phyloP scores from a whole-genome alignment of 805 yeast species.

The Pichia exigua region DNA sequence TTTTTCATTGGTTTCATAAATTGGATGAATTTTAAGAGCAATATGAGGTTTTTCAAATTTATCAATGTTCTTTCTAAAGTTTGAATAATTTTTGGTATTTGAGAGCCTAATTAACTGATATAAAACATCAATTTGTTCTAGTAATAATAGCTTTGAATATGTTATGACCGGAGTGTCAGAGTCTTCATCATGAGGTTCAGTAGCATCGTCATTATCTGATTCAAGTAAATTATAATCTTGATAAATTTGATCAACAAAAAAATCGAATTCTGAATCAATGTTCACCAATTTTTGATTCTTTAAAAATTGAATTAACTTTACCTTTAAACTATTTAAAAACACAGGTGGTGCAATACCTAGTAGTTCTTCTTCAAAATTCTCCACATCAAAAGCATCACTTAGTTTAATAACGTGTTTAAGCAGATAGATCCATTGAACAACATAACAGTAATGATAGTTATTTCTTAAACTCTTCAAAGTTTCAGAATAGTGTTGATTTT shows the following conservation, averaged over 20 bases:
- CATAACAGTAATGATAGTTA: slow-evolving; percentile 31
- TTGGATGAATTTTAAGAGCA: slow-evolving; percentile 18
- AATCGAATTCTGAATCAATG: slow-evolving; percentile 25
- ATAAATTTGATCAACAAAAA: slow-evolving; percentile 13
- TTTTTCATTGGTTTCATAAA: slow-evolving; percentile 14
- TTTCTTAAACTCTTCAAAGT: slow-evolving; percentile 29
- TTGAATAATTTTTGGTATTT: slow-evolving; percentile 35
- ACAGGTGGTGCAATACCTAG: slow-evolving; percentile 35
- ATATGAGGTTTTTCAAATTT: slow-evolving; percentile 23
- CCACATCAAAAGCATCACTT: slow-evolving; percentile 49
- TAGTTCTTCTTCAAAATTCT: slow-evolving; percentile 55
- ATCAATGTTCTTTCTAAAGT: slow-evolving; percentile 44
- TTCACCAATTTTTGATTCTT: slow-evolving; percentile 29
- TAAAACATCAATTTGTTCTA: slow-evolving; percentile 43
- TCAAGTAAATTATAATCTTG: slow-evolving; percentile 9
- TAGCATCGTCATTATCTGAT: slow-evolving; percentile 4
- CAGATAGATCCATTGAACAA: slow-evolving; percentile 49
- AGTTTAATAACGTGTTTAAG: slow-evolving; percentile 46
- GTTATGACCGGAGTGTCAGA: slow-evolving; percentile 10
- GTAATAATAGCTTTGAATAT: slow-evolving; percentile 28
- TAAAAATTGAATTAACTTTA: slow-evolving; percentile 33
- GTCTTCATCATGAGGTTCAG: not conserved
- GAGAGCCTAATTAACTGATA: slow-evolving; percentile 33
- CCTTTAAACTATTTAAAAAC: slow-evolving; percentile 37
- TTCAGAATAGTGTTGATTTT: slow-evolving; percentile 26